Base-by-base conservation (phyloP, 1,284 basidiomycete genomes). In the Phenoliferia sp. region DNA sequence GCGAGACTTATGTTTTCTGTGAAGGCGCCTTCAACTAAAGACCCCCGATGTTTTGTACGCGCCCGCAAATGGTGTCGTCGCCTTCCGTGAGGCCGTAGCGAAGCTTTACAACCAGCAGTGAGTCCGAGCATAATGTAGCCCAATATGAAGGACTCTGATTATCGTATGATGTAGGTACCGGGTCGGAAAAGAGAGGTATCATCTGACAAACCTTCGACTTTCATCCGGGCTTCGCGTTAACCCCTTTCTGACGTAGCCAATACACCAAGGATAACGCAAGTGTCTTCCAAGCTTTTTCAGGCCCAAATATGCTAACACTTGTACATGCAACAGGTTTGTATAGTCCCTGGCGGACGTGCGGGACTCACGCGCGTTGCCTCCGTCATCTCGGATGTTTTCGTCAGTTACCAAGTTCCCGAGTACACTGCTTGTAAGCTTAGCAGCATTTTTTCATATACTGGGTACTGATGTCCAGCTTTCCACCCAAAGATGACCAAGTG, bases 321-420 rank as follows among this genome's bases (percentile, higher is more conserved):
- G n/a, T n/a, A n/a, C n/a, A n/a, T n/a, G n/a, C n/a, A n/a, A n/a
- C n/a, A n/a, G n/a, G 80, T 82, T 16, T 78, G 77, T 65, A 77
- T 78, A 54, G 77, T 77, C 16, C 65, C 67, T 9, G 66, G 62
- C 66, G 94, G 93, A 10, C 87, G 92, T 57, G 84, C 92, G 2
- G 93, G 93, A 17, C 83, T 97, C 72, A 90, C 90, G 22, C 87
- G 94, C 67, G 84, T 96, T n/a, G 92, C 92, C 26, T 90, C 91
- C 22, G 92, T 95, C 62, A 86, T 96, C 65, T 88, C 90, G 44
- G 60, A 70, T 33, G 73, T 76, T 48, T 76, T 76, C 58, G 67
- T 72, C n/a, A 72, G 88, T 85, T 88, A 76, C 65, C 71, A 91
- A 79, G 84, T 92, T 59, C 90, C 90, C 6, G 91, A 94, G 77